Evolutionary conservation across 1,284 basidiomycete species (phyloP).

Genomic region (Inonotus hispidus): DNA sequence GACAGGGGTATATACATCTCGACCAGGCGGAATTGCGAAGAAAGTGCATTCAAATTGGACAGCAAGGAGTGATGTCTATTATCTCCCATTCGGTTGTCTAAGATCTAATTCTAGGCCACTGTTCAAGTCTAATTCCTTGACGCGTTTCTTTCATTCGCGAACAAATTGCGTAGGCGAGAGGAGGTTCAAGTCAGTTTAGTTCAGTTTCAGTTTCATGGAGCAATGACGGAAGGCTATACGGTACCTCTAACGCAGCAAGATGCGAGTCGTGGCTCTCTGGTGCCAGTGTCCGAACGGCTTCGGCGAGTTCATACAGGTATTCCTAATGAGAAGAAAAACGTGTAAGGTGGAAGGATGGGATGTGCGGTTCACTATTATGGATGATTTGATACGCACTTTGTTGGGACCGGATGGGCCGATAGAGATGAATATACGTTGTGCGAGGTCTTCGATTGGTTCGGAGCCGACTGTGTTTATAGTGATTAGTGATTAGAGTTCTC

Average conservation of each 20-base stretch:
- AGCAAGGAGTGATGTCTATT: background rate
- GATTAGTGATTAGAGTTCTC: no score
- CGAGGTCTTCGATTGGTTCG: conserved; percentile 63
- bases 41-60: background rate
- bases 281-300: conserved; percentile 63
- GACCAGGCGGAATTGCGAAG: no score
- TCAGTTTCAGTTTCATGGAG: no score
- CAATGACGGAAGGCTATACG: no score
- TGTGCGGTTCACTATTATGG: background rate
- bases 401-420: conserved; percentile 82
- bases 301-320: conserved; percentile 70
- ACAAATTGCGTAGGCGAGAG: no score
- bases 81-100: background rate
- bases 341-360: background rate
- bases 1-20: no score
- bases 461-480: conserved; percentile 55
- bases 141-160: background rate
- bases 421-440: conserved; percentile 64
- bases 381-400: conserved; percentile 50
- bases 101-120: background rate
- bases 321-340: conserved; percentile 46
- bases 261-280: conserved; percentile 75
- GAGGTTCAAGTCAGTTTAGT: background rate
- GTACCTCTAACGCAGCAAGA: conserved; percentile 68
- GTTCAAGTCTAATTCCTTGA: background rate